Percentiles rank a stretch among this genome's conserved stretches.
These are phyloP conservation scores for Clavispora vitiphila DNA, from an alignment of 805 yeast genomes.

Conservation along the genomic window DNA sequence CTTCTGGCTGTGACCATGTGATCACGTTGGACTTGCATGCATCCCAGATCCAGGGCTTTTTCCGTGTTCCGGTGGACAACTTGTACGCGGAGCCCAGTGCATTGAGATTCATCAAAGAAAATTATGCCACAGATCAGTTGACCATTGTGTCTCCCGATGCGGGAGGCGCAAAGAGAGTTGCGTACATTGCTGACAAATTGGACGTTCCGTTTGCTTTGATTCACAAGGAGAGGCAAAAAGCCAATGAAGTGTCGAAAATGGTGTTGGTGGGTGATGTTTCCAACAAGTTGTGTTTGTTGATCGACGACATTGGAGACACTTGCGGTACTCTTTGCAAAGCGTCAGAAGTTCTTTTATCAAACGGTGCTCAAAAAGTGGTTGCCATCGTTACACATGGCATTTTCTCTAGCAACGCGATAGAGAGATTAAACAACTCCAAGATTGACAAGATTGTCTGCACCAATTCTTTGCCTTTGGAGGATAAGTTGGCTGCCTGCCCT, in stretches of 20 bases:
- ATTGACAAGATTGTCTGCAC: conserved; percentile 80
- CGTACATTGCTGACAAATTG: conserved; percentile 84
- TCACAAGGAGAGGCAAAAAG: conserved; percentile 92
- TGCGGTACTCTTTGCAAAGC: conserved; percentile 97
- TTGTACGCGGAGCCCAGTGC: conserved; percentile 93
- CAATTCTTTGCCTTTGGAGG: conserved; percentile 83
- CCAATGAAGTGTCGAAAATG: conserved; percentile 93
- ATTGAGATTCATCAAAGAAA: conserved; percentile 70
- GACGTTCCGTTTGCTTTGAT: conserved; percentile 93
- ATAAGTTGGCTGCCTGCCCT: conserved; percentile 51
- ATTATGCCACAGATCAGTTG: conserved; percentile 47
- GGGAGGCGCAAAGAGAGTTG: conserved; percentile 98
- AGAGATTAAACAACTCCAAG: conserved; percentile 62
- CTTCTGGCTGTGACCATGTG: conserved; percentile 94
- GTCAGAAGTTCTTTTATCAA: conserved; percentile 74
- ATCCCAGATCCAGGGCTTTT: conserved; percentile 96
- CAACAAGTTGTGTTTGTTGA: conserved; percentile 74
- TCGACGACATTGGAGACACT: conserved; percentile 98
- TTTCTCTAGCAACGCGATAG: conserved; percentile 78
- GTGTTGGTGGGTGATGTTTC: conserved; percentile 93
- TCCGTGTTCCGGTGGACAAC: conserved; percentile 92
- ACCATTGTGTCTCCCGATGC: conserved; percentile 96
- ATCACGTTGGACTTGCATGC: conserved; percentile 97
- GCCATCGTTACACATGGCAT: conserved; percentile 97
- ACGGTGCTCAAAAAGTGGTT: conserved; percentile 80